Evolutionary conservation across 2,329 filamentous ascomycete species (phyloP).

Genomic region (Ophiocordyceps unilateralis): DNA sequence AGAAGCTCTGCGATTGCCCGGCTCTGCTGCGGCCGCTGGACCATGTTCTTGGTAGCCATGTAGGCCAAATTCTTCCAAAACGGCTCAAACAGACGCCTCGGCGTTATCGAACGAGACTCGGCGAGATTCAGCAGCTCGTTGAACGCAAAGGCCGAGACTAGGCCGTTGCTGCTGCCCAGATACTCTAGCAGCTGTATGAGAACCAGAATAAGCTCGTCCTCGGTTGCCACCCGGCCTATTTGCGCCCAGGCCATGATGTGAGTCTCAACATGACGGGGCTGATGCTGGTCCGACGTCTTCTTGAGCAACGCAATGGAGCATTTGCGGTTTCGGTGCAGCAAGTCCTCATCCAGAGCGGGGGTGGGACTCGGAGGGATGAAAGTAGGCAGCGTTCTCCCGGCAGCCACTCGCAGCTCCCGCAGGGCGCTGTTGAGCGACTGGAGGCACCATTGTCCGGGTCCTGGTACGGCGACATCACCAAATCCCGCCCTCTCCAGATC

Average conservation of each 20-base stretch:
- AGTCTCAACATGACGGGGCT: conserved; percentile 58
- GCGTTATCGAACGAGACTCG: conserved; percentile 40
- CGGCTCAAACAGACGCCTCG: conserved; percentile 57
- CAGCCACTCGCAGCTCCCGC: conserved; percentile 68
- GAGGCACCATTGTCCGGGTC: conserved; percentile 64
- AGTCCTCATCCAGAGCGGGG: conserved; percentile 6
- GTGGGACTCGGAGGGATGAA: conserved; percentile 34
- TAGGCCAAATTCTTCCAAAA: conserved; percentile 82
- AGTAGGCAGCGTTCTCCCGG: conserved; percentile 48
- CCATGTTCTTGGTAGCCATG: conserved; percentile 65
- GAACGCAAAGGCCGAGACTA: conserved; percentile 68
- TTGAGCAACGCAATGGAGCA: conserved; percentile 55
- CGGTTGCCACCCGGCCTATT: conserved; percentile 57
- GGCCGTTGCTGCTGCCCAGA: conserved; percentile 63
- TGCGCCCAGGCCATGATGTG: conserved; percentile 77
- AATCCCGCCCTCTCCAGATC: conserved; percentile 49
- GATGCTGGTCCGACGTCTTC: conserved; percentile 51
- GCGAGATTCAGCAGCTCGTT: conserved; percentile 66
- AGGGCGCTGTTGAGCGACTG: conserved; percentile 68
- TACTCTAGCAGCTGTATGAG: conserved; percentile 74
- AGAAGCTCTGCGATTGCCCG: conserved; percentile 68
- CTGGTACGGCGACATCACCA: conserved; percentile 44
- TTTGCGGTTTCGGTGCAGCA: conserved; percentile 34
- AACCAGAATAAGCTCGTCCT: conserved; percentile 75
- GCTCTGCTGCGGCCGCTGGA: conserved; percentile 64